Conservation (phyloP, 2,329 filamentous ascomycete genomes). For the Nemania serpens region DNA sequence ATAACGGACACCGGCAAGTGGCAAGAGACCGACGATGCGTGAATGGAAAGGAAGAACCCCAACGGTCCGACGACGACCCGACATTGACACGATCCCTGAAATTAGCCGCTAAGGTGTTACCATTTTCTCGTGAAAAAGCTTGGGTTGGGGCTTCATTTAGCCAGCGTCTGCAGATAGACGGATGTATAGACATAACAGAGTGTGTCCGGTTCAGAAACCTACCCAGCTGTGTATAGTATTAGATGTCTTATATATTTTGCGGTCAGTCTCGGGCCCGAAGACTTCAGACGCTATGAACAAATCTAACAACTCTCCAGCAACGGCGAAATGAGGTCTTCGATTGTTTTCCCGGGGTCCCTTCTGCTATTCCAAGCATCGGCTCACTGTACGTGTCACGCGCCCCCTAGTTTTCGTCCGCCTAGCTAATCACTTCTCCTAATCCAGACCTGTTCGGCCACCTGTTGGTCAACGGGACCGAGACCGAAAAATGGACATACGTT, state of each 20-base stretch:
- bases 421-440: background rate
- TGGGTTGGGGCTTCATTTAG: background rate
- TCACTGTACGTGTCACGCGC: background rate
- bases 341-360: background rate
- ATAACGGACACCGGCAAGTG: background rate
- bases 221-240: background rate
- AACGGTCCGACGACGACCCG: background rate
- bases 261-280: background rate
- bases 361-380: background rate
- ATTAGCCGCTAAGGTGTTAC: background rate
- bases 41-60: background rate
- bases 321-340: background rate
- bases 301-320: background rate
- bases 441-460: background rate
- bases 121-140: background rate
- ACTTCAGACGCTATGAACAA: background rate
- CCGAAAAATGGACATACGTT: background rate
- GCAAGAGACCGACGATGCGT: background rate
- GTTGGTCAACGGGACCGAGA: background rate
- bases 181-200: background rate
- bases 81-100: background rate
- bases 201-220: background rate
- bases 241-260: background rate
- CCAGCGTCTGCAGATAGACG: background rate
- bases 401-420: background rate